Evolutionary conservation across 78 protist genomes (phyloP), one percentile per base, ranked within the genome.

Genomic region (Guillardia theta): DNA sequence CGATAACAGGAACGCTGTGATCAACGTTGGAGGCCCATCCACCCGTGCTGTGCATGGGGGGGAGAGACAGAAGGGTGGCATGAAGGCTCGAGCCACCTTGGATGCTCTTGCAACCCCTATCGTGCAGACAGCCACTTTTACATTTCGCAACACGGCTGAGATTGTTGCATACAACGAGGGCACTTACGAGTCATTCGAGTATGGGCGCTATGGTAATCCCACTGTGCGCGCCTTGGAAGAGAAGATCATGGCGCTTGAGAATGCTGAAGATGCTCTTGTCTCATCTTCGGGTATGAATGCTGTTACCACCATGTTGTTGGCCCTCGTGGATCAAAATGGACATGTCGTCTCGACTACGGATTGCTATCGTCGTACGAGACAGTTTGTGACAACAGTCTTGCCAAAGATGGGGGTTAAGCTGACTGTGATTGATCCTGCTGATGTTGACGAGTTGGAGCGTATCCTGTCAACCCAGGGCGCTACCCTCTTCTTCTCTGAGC

Each of bases 201-300:
- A 92, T 24, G 94, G 94, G 87, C 94, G 94, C 15, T 92, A 92
- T 41, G 94, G 94, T 6, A 92, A 92, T 21, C 94, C 94, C 45
- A 92, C 94, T 0, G 83, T 62, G 39, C 78, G 94, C 36, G 94
- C 83, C 43, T 33, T 19, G 58, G 94, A 92, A 27, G 41, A 92
- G 54, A 92, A 92, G 41, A 62, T 92, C 50, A 44, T 41, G 80
- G 77, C 27, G 18, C 53, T 92, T 10, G 94, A 92, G 53, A 22
- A 41, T 5, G 94, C 94, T 0, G 94, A 92, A 21, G 94, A 62
- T 41, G 37, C 47, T 24, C 94, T 92, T 0, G 62, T 62, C 37
- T 58, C 80, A 0, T 33, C 94, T 21, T 92, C 94, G 4, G 94
- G 94, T 2, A 92, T 92, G 94, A n/a, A 27, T 41, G 48, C 94